Evolutionary conservation across 1,139 yeast genomes (phyloP).

Genomic region (Yamadazyma oceani): DNA sequence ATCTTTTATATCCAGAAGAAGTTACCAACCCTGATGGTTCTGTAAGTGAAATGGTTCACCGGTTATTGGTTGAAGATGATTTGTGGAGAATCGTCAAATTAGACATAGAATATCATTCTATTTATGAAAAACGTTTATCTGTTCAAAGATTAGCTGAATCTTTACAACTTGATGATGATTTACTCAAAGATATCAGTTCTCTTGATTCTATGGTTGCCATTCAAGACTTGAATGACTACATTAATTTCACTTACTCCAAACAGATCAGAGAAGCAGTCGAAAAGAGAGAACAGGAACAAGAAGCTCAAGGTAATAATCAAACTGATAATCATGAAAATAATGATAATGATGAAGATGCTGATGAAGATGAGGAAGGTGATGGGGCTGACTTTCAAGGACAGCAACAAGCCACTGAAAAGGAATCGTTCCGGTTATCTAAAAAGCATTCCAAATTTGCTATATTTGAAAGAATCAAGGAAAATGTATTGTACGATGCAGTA

Average conservation of each 20-base stretch:
- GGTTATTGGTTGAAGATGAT: slow-evolving; percentile 74
- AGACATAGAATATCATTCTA: slow-evolving; percentile 86
- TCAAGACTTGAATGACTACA: slow-evolving; percentile 84
- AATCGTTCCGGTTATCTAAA: slow-evolving; percentile 28
- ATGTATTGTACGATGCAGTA: slow-evolving; percentile 68
- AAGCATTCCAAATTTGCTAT: slow-evolving; percentile 72
- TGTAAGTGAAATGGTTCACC: slow-evolving; percentile 44
- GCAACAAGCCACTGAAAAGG: slow-evolving; percentile 3
- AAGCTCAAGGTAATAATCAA: neutral
- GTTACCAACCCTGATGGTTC: slow-evolving; percentile 46
- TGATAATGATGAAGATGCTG: slow-evolving; percentile 16
- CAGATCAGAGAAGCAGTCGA: slow-evolving; percentile 53
- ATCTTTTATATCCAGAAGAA: slow-evolving; percentile 63
- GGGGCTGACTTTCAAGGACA: slow-evolving; percentile 14
- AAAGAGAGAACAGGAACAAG: slow-evolving; percentile 13
- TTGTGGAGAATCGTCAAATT: slow-evolving; percentile 87
- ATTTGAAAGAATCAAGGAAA: slow-evolving; percentile 73
- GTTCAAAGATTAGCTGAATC: slow-evolving; percentile 58
- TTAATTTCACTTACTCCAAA: slow-evolving; percentile 78
- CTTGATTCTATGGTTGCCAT: slow-evolving; percentile 73
- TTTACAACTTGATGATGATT: slow-evolving; percentile 57
- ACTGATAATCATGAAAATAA: slow-evolving; percentile 6
- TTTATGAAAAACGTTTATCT: slow-evolving; percentile 71
- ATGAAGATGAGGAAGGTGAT: slow-evolving; percentile 14
- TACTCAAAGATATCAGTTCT: slow-evolving; percentile 54